phyloP scores from a whole-genome alignment of 129 eudicot species.

The Apium graveolens region DNA sequence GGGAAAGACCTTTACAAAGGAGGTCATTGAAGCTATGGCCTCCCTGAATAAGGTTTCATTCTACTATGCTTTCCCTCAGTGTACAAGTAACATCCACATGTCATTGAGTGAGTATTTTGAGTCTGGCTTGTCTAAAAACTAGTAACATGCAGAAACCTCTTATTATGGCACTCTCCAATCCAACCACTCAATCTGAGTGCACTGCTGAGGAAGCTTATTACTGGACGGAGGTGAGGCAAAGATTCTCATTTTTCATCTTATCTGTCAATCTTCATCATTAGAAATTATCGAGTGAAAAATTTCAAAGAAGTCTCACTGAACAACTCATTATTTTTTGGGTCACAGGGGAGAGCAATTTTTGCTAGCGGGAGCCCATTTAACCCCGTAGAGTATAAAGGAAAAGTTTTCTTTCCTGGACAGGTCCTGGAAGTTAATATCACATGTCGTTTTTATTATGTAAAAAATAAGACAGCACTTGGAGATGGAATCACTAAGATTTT shows the following conservation, averaged over 20 bases:
- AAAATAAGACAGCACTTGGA: not conserved
- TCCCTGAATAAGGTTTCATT: conserved; percentile 14
- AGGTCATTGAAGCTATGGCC: conserved; percentile 3
- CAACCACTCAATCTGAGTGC: conserved; percentile 26
- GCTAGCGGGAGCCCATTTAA: conserved; percentile 97
- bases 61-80: not conserved
- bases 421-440: conserved; percentile 23
- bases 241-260: not conserved
- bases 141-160: conserved; percentile 1
- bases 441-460: too few species aligned
- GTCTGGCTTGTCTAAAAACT: not conserved
- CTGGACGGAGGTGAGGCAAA: conserved; percentile 68
- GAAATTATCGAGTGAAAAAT: not conserved
- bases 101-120: not conserved
- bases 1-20: not conserved
- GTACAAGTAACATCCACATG: not conserved
- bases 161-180: conserved; percentile 6
- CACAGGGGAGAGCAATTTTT: conserved; percentile 76
- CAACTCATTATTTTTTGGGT: not conserved
- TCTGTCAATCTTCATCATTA: not conserved
- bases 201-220: conserved; percentile 90
- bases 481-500: not conserved
- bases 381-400: conserved; percentile 75
- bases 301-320: not conserved
- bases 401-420: conserved; percentile 77